Base-by-base conservation (phyloP, 1,284 basidiomycete genomes). In the Cutaneotrichosporon mucoides region DNA sequence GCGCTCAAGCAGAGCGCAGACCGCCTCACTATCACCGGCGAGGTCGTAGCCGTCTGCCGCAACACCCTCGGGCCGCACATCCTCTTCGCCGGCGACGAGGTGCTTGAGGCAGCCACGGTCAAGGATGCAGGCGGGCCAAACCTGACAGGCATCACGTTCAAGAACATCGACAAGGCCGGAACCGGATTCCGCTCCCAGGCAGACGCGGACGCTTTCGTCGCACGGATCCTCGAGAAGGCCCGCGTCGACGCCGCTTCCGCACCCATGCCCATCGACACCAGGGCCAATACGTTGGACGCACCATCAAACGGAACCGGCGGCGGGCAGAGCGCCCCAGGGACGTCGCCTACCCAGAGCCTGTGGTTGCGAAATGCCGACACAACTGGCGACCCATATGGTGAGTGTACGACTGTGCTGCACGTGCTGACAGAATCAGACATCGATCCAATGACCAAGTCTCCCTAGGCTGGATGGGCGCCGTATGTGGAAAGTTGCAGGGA, bases 91-190 rank as follows among this genome's bases (percentile, higher is more conserved):
- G 43, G 48, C 13, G 63, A 64, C 57, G 43, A 43, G 8, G 45
- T 61, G 8, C 55, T 64, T 43, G 51, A 56, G 52, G 35, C 15
- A 0, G 47, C 59, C 7, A 55, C 63, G 2, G 53, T 61, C 45
- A 53, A 59, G 52, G 63, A 64, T 51, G 52, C 56, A 15, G 63
- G 63, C 34, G 63, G 63, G 0, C 63, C 59, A 33, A 48, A 64
- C 35, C 57, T 64, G 5, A 43, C 38, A 5, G 55, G 45, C 1
- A 43, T 10, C 40, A 36, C 47, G 47, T 50, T 56, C 40, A 45
- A 56, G 40, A 43, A 43, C 15, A 44, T 44, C 15, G 42, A 53
- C 41, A 44, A 36, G 41, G n/a, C 11, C 3, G 52, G 52, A 3
- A 7, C 41, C n/a, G 41, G 52, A 5, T 40, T 53, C 12, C 41